phyloP scores from a whole-genome alignment of 2,329 filamentous ascomycete genomes.

The Epichloe uncinata region DNA sequence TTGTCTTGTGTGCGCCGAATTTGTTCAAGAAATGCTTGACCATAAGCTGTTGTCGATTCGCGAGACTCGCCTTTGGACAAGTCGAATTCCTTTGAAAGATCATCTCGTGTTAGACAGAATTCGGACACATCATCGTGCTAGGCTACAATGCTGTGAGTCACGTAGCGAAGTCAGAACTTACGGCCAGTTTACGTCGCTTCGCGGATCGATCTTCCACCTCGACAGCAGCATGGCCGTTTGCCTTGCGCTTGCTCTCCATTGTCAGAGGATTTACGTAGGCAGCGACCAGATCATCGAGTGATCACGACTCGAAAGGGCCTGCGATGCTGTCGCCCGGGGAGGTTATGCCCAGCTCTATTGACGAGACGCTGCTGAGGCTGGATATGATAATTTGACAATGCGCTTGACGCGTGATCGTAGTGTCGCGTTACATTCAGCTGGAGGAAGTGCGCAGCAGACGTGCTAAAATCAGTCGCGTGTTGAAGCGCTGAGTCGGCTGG shows the following conservation, averaged over 20 bases:
- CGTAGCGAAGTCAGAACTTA: slow-evolving; percentile 20
- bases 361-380: background rate
- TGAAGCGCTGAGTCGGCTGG: background rate
- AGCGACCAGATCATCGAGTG: slow-evolving; percentile 13
- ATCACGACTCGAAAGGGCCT: slow-evolving; percentile 7
- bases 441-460: slow-evolving; percentile 2
- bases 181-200: slow-evolving; percentile 40
- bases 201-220: slow-evolving; percentile 39
- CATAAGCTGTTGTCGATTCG: slow-evolving; percentile 57
- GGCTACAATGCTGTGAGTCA: background rate
- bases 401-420: slow-evolving; percentile 10
- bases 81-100: slow-evolving; percentile 26
- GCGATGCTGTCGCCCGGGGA: background rate
- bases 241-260: slow-evolving; percentile 47
- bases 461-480: background rate
- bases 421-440: slow-evolving; percentile 8
- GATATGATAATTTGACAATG: slow-evolving; percentile 1
- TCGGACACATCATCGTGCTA: too few relatives aligned
- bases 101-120: slow-evolving; percentile 1
- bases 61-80: slow-evolving; percentile 44
- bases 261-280: slow-evolving; percentile 13
- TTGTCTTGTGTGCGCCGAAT: slow-evolving; percentile 70
- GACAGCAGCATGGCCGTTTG: slow-evolving; percentile 29
- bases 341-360: background rate
- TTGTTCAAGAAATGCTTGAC: slow-evolving; percentile 60